Base-by-base conservation (phyloP, 768 basidiomycete genomes). In the Rubroboletus satanas region DNA sequence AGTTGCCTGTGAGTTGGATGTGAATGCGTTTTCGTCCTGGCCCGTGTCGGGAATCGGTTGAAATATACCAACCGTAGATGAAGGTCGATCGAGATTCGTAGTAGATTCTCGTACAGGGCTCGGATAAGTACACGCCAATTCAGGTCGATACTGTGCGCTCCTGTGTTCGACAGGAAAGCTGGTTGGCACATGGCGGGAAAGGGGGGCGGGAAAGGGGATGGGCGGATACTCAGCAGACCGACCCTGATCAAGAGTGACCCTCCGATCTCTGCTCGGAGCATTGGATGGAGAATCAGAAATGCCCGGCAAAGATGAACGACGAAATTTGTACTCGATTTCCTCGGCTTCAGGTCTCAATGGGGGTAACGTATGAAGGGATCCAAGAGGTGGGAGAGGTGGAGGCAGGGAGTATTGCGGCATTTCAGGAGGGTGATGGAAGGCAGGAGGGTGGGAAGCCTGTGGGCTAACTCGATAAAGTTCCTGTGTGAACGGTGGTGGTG, bases 241-340 rank as follows among this genome's bases (percentile, higher is more conserved):
- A 41, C 51, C 32, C 35, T 55, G 64, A 37, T 62, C 59, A 50
- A 54, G 43, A 29, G 58, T 42, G 7, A 47, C 12, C 43, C 61
- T 64, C 15, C 58, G 53, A 15, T 60, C 65, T 45, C 49, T 59
- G 42, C 17, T 43, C 35, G 31, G 42, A 37, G 54, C 3, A 42
- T 41, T 44, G 23, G 48, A 41, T n/a, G 57, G 59, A 46, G 52
- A 45, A 35, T 59, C 58, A 8, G 57, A 39, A 26, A 59, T 41
- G 8, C 43, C 51, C 3, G 71, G 58, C 4, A 72, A 51, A 28
- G 71, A 71, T n/a, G 69, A 55, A 35, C 69, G 71, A 52, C 71
- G 69, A 49, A 56, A 66, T 53, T 71, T 71, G 51, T 67, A 64
- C 21, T 71, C 71, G n/a, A 54, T 17, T 12, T 71, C 69, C 26